Base-by-base conservation (phyloP, 2,329 filamentous ascomycete species). In the Cytospora paraplurivora region DNA sequence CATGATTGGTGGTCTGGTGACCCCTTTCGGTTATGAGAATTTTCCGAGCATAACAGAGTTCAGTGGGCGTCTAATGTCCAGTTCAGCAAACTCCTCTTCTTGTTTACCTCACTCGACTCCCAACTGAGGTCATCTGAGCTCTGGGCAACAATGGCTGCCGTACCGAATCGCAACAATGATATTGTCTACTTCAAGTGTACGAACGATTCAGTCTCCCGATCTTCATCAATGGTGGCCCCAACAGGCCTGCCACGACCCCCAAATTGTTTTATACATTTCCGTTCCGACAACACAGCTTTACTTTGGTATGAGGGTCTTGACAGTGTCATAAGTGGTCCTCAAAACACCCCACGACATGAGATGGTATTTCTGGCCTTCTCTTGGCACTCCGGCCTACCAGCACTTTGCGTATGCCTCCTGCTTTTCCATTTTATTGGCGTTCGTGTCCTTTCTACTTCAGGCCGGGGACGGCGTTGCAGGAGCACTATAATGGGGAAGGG, bases 241-340 rank as follows among this genome's bases (percentile, higher is more conserved):
- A 38, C 38, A 34, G 59, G 32, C 38, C 59, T 47, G 50, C 11
- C 10, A 47, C 53, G 33, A 10, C 32, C 15, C 19, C 34, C 19
- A 7, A 55, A 61, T 37, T 33, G 33, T 5, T 44, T 32, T 61
- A 33, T 15, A 44, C 32, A 12, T 15, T 54, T 12, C 44, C 27
- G 17, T n/a, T 47, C n/a, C 32, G n/a, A 27, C 11, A 17, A 5
- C 32, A 33, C 37, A 44, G 34, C 21, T 32, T 15, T 15, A 11
- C 21, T 55, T n/a, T 32, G 49, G 11, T 21, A 38, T n/a, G 54
- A 54, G 52, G 35, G 62, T 50, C 62, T 62, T 56, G 62, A 61
- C 62, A 64, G 62, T 64, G 58, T 64, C 58, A 58, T 54, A 35
- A 44, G 15, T 37, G 44, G 38, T 32, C 44, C 33, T 50, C 17